Evolutionary conservation across 2,329 filamentous ascomycete species (phyloP), one percentile per base, ranked within the genome.

Genomic region (Colletotrichum caudatum): DNA sequence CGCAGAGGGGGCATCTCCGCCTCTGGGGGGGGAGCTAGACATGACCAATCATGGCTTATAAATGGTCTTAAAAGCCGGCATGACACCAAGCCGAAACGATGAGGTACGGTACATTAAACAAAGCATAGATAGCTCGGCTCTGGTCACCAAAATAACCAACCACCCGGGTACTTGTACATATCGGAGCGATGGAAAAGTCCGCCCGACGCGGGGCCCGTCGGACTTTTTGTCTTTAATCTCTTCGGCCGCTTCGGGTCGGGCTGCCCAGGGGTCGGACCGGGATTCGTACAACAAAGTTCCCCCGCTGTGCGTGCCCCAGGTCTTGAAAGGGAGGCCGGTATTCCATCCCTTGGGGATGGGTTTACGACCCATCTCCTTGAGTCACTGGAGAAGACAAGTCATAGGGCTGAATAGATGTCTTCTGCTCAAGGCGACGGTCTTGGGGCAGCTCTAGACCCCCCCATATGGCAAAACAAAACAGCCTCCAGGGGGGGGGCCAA

Each of bases 21-120:
- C n/a, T 14, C n/a, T 23, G 20, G 18, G 6, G 11, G 20, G 18
- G 6, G 11, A 44, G 41, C 41, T 44, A 12, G 16, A 44, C 16
- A 8, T 44, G 41, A 44, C 41, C 16, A 20, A 44, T 44, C 41
- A 44, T 18, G 41, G 14, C 59, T 68, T 64, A 68, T 50, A 64
- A 68, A 62, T 68, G 51, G 16, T 14, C 11, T 57, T 23, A 18
- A 33, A 16, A 20, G 23, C 54, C 51, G 59, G 66, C 29, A 12
- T 50, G 6, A 35, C 37, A 23, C 23, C 8, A 23, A 16, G 4
- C 5, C 39, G 12, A 39, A 39, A 14, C 37, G 16, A 4, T 18
- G 44, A n/a, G 44, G n/a, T 23, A 53, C 29, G 44, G n/a, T 23
- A 53, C 29, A 29, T 29, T 29, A 29, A 29, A 29, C 29, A 29